Evolutionary conservation across 192 early-diverging fungal genomes (phyloP).

Genomic region (Mortierella claussenii): DNA sequence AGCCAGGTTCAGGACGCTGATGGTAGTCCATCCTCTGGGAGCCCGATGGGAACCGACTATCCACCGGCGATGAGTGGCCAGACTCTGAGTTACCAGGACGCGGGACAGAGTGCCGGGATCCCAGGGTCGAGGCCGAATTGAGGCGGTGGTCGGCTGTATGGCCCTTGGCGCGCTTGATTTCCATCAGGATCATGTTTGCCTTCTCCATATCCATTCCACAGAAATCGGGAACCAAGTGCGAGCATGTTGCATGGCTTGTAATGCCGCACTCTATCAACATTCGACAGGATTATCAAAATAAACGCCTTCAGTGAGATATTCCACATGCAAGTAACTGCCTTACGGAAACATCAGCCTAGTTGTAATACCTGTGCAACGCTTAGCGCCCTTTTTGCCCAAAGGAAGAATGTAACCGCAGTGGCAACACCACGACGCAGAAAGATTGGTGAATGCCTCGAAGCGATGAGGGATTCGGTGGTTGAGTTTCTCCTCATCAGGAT

Average conservation of each 20-base stretch:
- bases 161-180: slow-evolving; percentile 75
- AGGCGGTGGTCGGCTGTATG: slow-evolving; percentile 51
- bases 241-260: slow-evolving; percentile 87
- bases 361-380: slow-evolving; percentile 60
- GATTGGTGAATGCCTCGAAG: slow-evolving; percentile 85
- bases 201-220: slow-evolving; percentile 91
- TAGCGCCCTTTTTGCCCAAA: slow-evolving; percentile 74
- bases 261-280: slow-evolving; percentile 76
- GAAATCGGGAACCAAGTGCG: slow-evolving; percentile 88
- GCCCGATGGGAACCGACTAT: slow-evolving; percentile 43
- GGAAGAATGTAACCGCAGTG: slow-evolving; percentile 98
- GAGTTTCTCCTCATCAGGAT: slow-evolving; percentile 75
- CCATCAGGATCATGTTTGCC: slow-evolving; percentile 87
- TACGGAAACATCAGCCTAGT: neutral
- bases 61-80: slow-evolving; percentile 41
- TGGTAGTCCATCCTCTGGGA: slow-evolving; percentile 18
- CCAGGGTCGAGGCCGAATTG: slow-evolving; percentile 32
- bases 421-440: slow-evolving; percentile 94
- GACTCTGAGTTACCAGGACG: slow-evolving; percentile 24
- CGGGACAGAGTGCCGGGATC: slow-evolving; percentile 23
- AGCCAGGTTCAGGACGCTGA: slow-evolving; percentile 40
- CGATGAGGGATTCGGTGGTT: slow-evolving; percentile 97
- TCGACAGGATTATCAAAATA: neutral
- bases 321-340: neutral
- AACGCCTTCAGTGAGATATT: neutral